Percentiles rank a stretch among this genome's conserved stretches.
These are phyloP conservation scores for Phytomonas sp. DNA, from an alignment of 208 protist species.

Conservation along the genomic window DNA sequence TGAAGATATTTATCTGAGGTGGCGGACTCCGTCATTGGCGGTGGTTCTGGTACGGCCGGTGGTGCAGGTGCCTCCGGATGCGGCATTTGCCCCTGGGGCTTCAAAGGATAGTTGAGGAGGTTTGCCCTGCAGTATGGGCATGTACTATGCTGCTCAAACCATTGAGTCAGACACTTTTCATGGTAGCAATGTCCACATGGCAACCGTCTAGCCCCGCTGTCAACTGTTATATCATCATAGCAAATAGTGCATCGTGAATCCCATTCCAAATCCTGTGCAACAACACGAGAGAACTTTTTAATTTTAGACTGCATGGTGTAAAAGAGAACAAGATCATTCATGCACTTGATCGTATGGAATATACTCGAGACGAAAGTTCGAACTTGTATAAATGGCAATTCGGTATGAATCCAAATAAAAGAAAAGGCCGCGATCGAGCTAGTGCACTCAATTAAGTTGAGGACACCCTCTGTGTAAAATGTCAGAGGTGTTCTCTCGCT, in stretches of 20 bases:
- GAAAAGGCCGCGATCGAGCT: too few species aligned
- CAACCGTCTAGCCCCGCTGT: conserved; percentile 42
- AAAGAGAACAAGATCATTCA: conserved; percentile 11
- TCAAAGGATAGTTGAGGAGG: conserved; percentile 24
- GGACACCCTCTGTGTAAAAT: conserved; percentile 27
- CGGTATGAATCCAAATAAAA: conserved; percentile 30
- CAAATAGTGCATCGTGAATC: conserved; percentile 75
- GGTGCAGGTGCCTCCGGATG: not conserved
- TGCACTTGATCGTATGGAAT: conserved; percentile 20
- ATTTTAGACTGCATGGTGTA: not conserved
- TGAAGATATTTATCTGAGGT: not conserved
- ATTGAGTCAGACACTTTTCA: conserved; percentile 58
- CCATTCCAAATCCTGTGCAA: conserved; percentile 39
- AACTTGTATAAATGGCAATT: conserved; percentile 42
- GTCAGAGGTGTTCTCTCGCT: conserved; percentile 25
- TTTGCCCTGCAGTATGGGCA: conserved; percentile 82
- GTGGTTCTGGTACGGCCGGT: conserved; percentile 1
- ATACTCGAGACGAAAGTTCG: conserved; percentile 29
- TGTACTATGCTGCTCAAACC: conserved; percentile 66
- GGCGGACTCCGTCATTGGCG: conserved; percentile 2
- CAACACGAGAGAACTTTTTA: conserved; percentile 24
- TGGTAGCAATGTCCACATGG: conserved; percentile 84
- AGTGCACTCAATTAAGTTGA: conserved; percentile 41
- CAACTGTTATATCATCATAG: conserved; percentile 70
- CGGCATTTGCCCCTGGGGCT: not conserved